These are phyloP conservation scores for Metschnikowia matae DNA, from an alignment of 805 yeast species.

Conservation along the genomic window DNA sequence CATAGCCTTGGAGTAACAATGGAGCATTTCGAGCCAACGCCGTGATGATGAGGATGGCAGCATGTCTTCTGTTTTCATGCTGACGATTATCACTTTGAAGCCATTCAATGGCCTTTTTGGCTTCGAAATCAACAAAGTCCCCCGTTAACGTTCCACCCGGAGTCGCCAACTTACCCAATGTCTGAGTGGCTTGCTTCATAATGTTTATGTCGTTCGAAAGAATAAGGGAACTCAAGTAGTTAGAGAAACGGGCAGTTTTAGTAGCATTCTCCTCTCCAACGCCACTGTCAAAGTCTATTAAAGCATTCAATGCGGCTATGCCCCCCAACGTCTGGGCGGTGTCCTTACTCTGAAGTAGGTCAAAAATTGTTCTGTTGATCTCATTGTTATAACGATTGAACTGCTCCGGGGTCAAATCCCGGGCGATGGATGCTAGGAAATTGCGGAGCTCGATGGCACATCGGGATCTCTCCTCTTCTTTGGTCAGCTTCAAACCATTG, in stretches of 20 bases:
- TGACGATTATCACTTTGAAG: constrained; percentile 75
- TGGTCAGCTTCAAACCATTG: constrained; percentile 43
- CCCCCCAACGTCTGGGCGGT: constrained; percentile 79
- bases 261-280: constrained; percentile 75
- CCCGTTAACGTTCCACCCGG: constrained; percentile 89
- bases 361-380: constrained; percentile 83
- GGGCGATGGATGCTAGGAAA: constrained; percentile 65
- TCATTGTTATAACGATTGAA: constrained; percentile 77
- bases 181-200: constrained; percentile 80
- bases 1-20: constrained; percentile 71
- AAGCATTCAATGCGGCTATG: constrained; percentile 81
- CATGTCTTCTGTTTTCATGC: constrained; percentile 77
- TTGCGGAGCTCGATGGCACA: constrained; percentile 71
- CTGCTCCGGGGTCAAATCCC: constrained; percentile 80
- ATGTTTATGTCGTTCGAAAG: constrained; percentile 80
- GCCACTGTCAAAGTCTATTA: constrained; percentile 80
- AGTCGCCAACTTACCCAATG: constrained; percentile 82
- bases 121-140: constrained; percentile 90
- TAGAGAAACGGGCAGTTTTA: constrained; percentile 87
- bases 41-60: constrained; percentile 77
- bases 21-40: constrained; percentile 88
- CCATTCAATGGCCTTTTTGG: constrained; percentile 87
- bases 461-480: constrained; percentile 40
- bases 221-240: constrained; percentile 73
- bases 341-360: constrained; percentile 72